Evolutionary conservation across 352 stramenopile species (phyloP).

Genomic region (Phytophthora foliorum): DNA sequence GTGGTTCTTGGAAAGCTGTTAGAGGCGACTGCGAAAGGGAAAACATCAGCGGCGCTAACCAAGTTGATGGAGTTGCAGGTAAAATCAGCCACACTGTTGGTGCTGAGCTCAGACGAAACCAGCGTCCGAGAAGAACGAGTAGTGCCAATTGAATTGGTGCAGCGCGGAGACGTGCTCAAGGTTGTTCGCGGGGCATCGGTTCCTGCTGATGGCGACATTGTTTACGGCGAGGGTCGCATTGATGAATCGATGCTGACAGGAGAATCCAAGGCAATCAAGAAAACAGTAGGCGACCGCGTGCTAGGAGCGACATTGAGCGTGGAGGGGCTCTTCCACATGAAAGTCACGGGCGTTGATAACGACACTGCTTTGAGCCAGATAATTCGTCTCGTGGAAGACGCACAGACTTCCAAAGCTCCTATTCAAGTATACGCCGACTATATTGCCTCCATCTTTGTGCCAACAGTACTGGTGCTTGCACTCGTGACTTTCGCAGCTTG

Average conservation of each 20-base stretch:
- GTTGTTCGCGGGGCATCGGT: constrained; percentile 92
- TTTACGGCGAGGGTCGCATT: constrained; percentile 90
- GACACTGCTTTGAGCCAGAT: constrained; percentile 97
- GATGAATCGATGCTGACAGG: constrained; percentile 96
- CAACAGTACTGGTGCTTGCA: constrained; percentile 92
- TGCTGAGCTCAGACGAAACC: constrained; percentile 57
- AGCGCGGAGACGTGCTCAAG: constrained; percentile 93
- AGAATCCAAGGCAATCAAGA: constrained; percentile 94
- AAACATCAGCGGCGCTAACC: constrained; percentile 94
- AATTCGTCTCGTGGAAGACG: constrained; percentile 97
- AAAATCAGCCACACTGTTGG: constrained; percentile 92
- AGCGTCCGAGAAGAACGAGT: constrained; percentile 68
- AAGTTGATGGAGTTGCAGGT: constrained; percentile 96
- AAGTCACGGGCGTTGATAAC: constrained; percentile 91
- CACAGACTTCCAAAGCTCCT: constrained; percentile 96
- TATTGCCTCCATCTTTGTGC: constrained; percentile 96
- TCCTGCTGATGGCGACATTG: constrained; percentile 92
- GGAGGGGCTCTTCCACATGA: constrained; percentile 91
- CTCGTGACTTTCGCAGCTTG: constrained; percentile 95
- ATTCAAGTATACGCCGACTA: constrained; percentile 98
- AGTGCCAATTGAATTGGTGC: constrained; percentile 87
- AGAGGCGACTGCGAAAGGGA: constrained; percentile 92
- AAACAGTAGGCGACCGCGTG: constrained; percentile 82
- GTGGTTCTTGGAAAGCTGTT: constrained; percentile 98
- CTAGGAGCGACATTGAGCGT: constrained; percentile 93